phyloP scores from a whole-genome alignment of 768 basidiomycete genomes.

The Tylopilus sp. region DNA sequence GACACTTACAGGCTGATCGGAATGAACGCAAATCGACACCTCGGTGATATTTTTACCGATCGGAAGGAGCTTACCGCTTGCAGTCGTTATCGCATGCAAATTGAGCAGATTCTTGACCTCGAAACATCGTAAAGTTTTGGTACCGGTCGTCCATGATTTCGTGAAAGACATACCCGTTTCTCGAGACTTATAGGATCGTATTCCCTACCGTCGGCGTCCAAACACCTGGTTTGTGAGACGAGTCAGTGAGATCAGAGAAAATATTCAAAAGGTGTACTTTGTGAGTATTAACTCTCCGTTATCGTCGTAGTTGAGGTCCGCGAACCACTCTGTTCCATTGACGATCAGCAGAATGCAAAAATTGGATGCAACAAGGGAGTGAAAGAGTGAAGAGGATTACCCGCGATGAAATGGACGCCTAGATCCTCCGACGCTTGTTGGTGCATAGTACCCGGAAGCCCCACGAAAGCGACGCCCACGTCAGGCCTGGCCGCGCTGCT shows the following conservation, averaged over 20 bases:
- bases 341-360: background rate
- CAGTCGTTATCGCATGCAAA: constrained; percentile 47
- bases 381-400: background rate
- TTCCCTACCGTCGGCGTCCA: constrained; percentile 33
- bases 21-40: constrained; percentile 64
- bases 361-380: background rate
- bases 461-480: constrained; percentile 50
- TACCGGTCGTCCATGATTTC: background rate
- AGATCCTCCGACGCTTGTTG: constrained; percentile 52
- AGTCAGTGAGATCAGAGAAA: background rate
- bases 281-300: constrained; percentile 60
- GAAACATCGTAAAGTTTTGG: too few species aligned
- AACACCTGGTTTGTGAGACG: background rate
- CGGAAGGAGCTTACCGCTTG: constrained; percentile 38
- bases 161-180: constrained; percentile 37
- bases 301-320: constrained; percentile 59
- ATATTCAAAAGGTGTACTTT: constrained; percentile 35
- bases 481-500: constrained; percentile 17
- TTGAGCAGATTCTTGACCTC: constrained; percentile 47
- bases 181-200: constrained; percentile 46
- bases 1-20: constrained; percentile 54
- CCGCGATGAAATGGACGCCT: constrained; percentile 34
- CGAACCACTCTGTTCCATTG: constrained; percentile 53
- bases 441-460: constrained; percentile 62
- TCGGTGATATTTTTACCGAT: constrained; percentile 43